These are phyloP conservation scores for Omphalotus guepiniiformis DNA, from an alignment of 768 basidiomycete genomes.

Conservation along the genomic window DNA sequence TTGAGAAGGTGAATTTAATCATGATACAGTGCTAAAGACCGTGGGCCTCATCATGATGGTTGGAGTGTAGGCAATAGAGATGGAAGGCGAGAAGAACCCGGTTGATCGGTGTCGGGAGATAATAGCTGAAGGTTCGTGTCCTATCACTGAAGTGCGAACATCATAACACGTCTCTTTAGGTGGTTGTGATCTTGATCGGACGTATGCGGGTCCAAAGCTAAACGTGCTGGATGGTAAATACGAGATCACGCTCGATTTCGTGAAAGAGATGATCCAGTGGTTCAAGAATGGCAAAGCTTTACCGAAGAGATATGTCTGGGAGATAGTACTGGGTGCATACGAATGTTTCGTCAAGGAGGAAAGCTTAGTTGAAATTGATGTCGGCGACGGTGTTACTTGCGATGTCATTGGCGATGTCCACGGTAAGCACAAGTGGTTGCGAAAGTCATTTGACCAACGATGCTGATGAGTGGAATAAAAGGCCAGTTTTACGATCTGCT, in stretches of 20 bases:
- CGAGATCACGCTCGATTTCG: conserved; percentile 71
- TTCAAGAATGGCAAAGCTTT: conserved; percentile 95
- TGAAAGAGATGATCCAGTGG: conserved; percentile 82
- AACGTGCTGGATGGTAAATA: conserved; percentile 58
- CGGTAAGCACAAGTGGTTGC: conserved; percentile 41
- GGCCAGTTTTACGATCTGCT: conserved; percentile 95
- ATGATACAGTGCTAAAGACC: no score
- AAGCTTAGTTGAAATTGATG: conserved; percentile 70
- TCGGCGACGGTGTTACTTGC: conserved; percentile 75
- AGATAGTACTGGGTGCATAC: conserved; percentile 88
- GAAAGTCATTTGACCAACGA: not conserved
- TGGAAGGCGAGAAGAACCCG: conserved; percentile 83
- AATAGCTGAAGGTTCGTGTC: conserved; percentile 62
- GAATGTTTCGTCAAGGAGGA: conserved; percentile 71
- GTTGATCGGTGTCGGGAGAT: conserved; percentile 74
- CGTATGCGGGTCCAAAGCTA: conserved; percentile 75
- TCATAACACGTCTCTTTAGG: conserved; percentile 38
- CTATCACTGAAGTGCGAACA: no score
- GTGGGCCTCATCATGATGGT: not conserved
- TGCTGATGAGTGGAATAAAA: conserved; percentile 23
- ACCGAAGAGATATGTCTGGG: conserved; percentile 88
- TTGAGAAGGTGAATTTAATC: conserved; percentile 97
- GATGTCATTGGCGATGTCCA: conserved; percentile 98
- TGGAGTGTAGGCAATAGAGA: conserved; percentile 72
- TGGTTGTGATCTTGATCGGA: conserved; percentile 71